A percentile compares a stretch with the other conserved stretches of the same genome.
These are phyloP conservation scores for Colletotrichum cordylinicola DNA, from an alignment of 2,329 filamentous ascomycete species.

Conservation along the genomic window DNA sequence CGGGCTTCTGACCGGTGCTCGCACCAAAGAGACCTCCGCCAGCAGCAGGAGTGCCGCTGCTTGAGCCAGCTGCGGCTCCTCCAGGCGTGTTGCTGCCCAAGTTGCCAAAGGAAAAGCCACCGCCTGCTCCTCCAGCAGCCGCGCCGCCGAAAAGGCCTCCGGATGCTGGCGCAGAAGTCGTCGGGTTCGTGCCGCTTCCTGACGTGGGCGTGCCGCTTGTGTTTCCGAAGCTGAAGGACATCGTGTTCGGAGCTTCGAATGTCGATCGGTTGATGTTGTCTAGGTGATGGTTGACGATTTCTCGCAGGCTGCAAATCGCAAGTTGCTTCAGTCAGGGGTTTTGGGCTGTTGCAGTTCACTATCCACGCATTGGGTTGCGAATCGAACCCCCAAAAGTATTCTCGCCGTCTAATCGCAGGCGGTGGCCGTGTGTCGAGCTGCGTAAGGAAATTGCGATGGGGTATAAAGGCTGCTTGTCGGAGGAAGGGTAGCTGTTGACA, in stretches of 20 bases:
- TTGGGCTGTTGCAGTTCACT: background rate
- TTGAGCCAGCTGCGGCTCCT: slow-evolving; percentile 26
- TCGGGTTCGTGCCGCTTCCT: slow-evolving; percentile 23
- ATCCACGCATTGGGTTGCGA: slow-evolving; percentile 17
- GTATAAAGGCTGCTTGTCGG: background rate
- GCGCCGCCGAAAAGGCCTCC: slow-evolving; percentile 45
- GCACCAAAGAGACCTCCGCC: slow-evolving; percentile 37
- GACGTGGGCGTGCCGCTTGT: slow-evolving; percentile 30
- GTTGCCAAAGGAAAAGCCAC: slow-evolving; percentile 48
- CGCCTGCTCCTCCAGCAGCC: slow-evolving; percentile 27
- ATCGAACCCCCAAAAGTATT: background rate
- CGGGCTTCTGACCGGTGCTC: slow-evolving; percentile 25
- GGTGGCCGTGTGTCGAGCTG: background rate
- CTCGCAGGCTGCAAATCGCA: background rate
- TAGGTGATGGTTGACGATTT: background rate
- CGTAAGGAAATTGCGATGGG: background rate
- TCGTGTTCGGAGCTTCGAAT: slow-evolving; percentile 24
- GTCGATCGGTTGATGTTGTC: background rate
- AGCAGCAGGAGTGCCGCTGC: slow-evolving; percentile 31
- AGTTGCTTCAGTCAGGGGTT: background rate
- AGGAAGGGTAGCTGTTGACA: slow-evolving; percentile 5
- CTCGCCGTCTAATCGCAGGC: background rate
- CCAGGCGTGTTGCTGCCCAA: slow-evolving; percentile 21
- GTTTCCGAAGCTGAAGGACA: slow-evolving; percentile 46
- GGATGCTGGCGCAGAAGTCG: slow-evolving; percentile 43